Conservation (phyloP, 2,329 filamentous ascomycete genomes). For the Aspergillus floridensis region DNA sequence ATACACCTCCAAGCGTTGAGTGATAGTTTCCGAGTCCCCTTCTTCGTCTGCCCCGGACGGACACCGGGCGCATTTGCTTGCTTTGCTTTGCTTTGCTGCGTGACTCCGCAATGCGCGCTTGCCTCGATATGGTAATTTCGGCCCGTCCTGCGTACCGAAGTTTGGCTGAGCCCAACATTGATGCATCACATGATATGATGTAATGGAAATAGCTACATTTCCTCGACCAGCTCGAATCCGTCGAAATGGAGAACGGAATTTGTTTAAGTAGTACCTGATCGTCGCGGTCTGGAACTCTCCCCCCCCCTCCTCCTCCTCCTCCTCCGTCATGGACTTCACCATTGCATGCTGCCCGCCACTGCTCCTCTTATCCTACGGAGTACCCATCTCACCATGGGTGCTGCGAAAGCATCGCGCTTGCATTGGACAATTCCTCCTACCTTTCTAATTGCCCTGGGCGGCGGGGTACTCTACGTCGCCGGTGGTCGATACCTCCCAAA, state of each 20-base stretch:
- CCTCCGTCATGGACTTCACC: conserved; percentile 11
- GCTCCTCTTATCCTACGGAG: conserved; percentile 18
- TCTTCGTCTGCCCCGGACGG: conserved; percentile 4
- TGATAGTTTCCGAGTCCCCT: neutral
- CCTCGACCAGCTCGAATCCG: neutral
- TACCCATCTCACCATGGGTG: conserved; percentile 33
- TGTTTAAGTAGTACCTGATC: conserved; percentile 13
- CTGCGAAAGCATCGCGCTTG: conserved; percentile 31
- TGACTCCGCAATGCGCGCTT: conserved; percentile 21
- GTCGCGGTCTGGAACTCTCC: conserved; percentile 12
- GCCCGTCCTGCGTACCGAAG: conserved; percentile 19
- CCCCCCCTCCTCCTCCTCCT: conserved; percentile 6
- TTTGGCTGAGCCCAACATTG: neutral
- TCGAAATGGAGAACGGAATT: neutral
- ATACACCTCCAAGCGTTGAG: neutral
- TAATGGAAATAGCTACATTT: conserved; percentile 28
- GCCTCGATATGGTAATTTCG: conserved; percentile 16
- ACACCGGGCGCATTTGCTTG: neutral
- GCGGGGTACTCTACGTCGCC: conserved; percentile 26
- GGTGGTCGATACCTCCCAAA: conserved; percentile 26
- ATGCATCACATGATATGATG: conserved; percentile 26
- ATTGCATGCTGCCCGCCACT: conserved; percentile 23
- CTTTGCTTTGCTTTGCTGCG: neutral
- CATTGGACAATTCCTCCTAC: conserved; percentile 39
- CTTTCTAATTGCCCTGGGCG: conserved; percentile 28